These are phyloP conservation scores for Davidsoniella virescens DNA, from an alignment of 2,329 filamentous ascomycete genomes.

Conservation along the genomic window DNA sequence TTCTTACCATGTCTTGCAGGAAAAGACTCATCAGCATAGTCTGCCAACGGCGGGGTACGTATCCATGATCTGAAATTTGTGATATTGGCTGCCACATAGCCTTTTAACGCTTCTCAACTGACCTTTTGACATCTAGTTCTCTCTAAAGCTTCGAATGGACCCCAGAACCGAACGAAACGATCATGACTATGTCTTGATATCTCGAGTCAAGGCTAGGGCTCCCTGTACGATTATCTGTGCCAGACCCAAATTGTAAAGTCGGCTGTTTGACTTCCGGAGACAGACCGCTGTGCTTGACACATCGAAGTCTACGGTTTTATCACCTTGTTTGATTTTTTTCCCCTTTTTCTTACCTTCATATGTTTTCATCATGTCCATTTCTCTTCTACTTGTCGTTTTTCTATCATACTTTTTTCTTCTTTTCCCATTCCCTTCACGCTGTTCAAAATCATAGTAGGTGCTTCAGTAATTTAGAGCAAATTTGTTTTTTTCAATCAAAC, in stretches of 20 bases:
- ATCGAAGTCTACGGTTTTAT: not conserved
- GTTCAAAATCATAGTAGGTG: no score
- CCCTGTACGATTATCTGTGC: constrained; percentile 8
- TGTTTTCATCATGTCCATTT: not conserved
- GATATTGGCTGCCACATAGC: not conserved
- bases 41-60: constrained; percentile 2
- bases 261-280: not conserved
- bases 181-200: not conserved
- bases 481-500: no score
- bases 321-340: not conserved
- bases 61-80: no score
- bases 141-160: not conserved
- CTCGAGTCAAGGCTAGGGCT: not conserved
- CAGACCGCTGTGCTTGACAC: no score
- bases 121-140: not conserved
- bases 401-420: no score
- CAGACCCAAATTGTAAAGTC: not conserved
- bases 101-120: not conserved
- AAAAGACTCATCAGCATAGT: constrained; percentile 7
- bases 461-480: no score
- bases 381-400: not conserved
- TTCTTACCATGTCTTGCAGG: constrained; percentile 6
- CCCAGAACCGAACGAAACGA: not conserved
- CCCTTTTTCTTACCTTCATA: not conserved
- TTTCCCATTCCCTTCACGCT: no score